Conservation (phyloP, 2,329 filamentous ascomycete genomes). For the Endothia cerciana region DNA sequence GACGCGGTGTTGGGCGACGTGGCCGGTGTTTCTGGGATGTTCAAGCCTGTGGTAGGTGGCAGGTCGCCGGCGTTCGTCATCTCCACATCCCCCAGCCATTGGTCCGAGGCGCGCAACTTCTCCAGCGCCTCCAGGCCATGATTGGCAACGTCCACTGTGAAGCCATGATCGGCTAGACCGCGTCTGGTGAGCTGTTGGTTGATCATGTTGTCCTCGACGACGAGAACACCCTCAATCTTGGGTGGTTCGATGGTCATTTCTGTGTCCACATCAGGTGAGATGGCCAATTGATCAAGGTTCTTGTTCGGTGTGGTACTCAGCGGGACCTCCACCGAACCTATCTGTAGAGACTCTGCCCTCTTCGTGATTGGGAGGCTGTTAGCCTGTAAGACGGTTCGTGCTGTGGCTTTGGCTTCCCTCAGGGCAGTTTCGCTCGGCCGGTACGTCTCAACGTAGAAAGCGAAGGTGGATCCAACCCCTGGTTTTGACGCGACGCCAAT, state of each 20-base stretch:
- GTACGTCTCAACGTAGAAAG: slow-evolving; percentile 71
- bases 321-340: slow-evolving; percentile 28
- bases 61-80: slow-evolving; percentile 4
- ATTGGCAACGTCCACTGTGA: slow-evolving; percentile 57
- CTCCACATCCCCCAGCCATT: slow-evolving; percentile 27
- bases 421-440: slow-evolving; percentile 45
- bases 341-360: slow-evolving; percentile 28
- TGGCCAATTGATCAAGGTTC: slow-evolving; percentile 4
- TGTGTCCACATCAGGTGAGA: slow-evolving; percentile 14
- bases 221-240: slow-evolving; percentile 50
- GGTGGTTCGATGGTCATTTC: slow-evolving; percentile 25
- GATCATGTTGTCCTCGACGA: slow-evolving; percentile 65
- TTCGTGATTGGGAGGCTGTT: slow-evolving; percentile 30
- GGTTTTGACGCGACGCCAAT: slow-evolving; percentile 74
- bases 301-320: slow-evolving; percentile 26
- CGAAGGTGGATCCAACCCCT: slow-evolving; percentile 74
- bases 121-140: slow-evolving; percentile 39
- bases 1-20: not conserved
- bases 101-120: slow-evolving; percentile 43
- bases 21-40: slow-evolving; percentile 15
- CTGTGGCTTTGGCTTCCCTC: slow-evolving; percentile 45
- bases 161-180: slow-evolving; percentile 54
- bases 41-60: not conserved
- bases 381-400: slow-evolving; percentile 40
- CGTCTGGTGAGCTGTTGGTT: slow-evolving; percentile 61